Evolutionary conservation across 2,329 filamentous ascomycete genomes (phyloP), one percentile per base, ranked within the genome.

Genomic region (Biscogniauxia sp.): DNA sequence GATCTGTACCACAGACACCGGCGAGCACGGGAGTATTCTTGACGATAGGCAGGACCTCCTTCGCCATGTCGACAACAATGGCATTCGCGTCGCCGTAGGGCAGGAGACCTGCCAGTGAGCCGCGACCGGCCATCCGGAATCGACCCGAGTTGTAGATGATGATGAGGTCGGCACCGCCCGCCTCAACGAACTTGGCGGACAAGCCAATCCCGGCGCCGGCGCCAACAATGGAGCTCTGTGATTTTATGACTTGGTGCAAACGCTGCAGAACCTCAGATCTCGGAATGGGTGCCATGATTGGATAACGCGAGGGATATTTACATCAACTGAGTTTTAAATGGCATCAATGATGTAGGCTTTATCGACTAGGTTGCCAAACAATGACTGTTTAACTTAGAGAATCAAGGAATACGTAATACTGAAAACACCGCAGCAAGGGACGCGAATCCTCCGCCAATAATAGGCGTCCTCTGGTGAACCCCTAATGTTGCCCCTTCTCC

Each of bases 81-180:
- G 87, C 83, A 67, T 91, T 90, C 4, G 88, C 88, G 69, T 90
- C 88, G 3, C 86, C 85, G 69, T 89, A 91, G 0, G 88, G 87
- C 86, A 90, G 89, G 55, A 90, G 74, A 0, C 88, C 88, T 0
- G 88, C 88, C 11, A 91, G 74, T 0, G 87, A 90, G 0, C 88
- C 88, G 51, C 85, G 79, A 0, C 89, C 88, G 0, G 88, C 88
- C 89, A 92, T 91, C 9, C 88, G 84, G 71, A 88, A 91, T 3
- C 88, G 82, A 0, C 88, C 88, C 45, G 84, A 88, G 73, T 91
- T 91, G 78, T 91, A 91, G 67, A 91, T 82, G 63, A 90, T 85
- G 69, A 91, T 89, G 51, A 91, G 76, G 68, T 91, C 88, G 15
- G 83, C 85, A 62, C 88, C 87, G 45, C 88, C 88, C 53, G 81